Evolutionary conservation across 352 stramenopile species (phyloP).

Genomic region (Phytophthora nicotianae): DNA sequence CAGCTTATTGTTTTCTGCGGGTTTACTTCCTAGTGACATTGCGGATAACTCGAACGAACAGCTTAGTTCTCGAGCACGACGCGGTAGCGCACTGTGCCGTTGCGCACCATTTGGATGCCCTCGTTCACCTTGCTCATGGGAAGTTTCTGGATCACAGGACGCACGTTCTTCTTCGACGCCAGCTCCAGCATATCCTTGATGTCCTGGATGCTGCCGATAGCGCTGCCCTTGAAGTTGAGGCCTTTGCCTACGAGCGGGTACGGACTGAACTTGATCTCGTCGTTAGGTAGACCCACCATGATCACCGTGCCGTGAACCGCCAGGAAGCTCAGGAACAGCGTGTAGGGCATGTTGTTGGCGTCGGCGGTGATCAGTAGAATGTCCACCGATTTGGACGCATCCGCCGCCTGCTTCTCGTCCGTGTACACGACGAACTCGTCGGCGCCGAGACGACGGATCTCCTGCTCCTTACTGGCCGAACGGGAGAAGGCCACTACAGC

Average conservation of each 20-base stretch:
- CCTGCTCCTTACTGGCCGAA: slow-evolving; percentile 59
- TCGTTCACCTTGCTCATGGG: slow-evolving; percentile 56
- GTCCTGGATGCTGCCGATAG: slow-evolving; percentile 62
- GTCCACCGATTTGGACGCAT: slow-evolving; percentile 47
- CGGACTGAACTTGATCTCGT: slow-evolving; percentile 61
- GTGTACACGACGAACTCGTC: slow-evolving; percentile 65
- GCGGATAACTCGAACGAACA: neutral
- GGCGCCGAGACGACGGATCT: slow-evolving; percentile 59
- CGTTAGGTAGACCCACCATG: slow-evolving; percentile 69
- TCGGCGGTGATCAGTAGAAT: slow-evolving; percentile 79
- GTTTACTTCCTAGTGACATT: neutral
- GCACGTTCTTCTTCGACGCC: slow-evolving; percentile 72
- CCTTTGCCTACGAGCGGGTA: slow-evolving; percentile 48
- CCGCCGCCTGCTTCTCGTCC: slow-evolving; percentile 41
- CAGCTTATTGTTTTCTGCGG: neutral
- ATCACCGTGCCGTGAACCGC: slow-evolving; percentile 56
- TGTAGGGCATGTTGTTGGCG: slow-evolving; percentile 55
- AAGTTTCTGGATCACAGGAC: slow-evolving; percentile 58
- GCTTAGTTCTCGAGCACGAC: slow-evolving; percentile 53
- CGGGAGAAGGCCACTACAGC: slow-evolving; percentile 70
- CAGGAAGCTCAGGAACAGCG: slow-evolving; percentile 59
- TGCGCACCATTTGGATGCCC: slow-evolving; percentile 49
- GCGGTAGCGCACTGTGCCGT: slow-evolving; percentile 41
- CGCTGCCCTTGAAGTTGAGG: slow-evolving; percentile 58
- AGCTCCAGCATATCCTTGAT: slow-evolving; percentile 13